Conservation (phyloP, 805 yeast genomes). For the Millerozyma acaciae region DNA sequence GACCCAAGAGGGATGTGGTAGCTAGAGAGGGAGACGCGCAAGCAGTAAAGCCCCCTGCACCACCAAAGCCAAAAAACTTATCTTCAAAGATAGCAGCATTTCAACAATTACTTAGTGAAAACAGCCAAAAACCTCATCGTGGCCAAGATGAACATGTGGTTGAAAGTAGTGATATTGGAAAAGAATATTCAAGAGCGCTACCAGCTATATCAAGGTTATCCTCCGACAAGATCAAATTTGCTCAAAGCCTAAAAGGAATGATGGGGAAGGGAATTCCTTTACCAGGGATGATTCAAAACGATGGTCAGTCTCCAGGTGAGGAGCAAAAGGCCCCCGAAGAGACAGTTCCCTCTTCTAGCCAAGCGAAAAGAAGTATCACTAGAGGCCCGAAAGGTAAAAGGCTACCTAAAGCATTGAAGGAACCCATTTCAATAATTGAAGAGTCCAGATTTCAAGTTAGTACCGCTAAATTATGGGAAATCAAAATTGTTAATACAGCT, state of each 20-base stretch:
- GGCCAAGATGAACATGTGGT: neutral
- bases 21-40: neutral
- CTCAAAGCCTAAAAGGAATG: slow-evolving; percentile 57
- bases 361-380: slow-evolving; percentile 23
- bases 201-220: slow-evolving; percentile 22
- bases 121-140: slow-evolving; percentile 7
- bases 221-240: slow-evolving; percentile 44
- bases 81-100: slow-evolving; percentile 78
- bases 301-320: slow-evolving; percentile 7
- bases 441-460: slow-evolving; percentile 31
- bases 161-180: slow-evolving; percentile 3
- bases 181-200: slow-evolving; percentile 5
- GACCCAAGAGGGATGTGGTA: neutral
- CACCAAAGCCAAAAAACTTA: slow-evolving; percentile 72
- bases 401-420: slow-evolving; percentile 55
- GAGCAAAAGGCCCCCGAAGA: slow-evolving; percentile 12
- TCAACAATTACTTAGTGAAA: slow-evolving; percentile 63
- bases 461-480: slow-evolving; percentile 36
- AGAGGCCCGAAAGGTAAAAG: slow-evolving; percentile 74
- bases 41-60: slow-evolving; percentile 25
- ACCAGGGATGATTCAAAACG: slow-evolving; percentile 51
- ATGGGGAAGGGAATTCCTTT: slow-evolving; percentile 48
- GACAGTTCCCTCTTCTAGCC: neutral
- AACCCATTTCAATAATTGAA: slow-evolving; percentile 32
- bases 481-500: too few species aligned